Conservation (phyloP, 352 stramenopile species). For the Thraustochytrium sp. region DNA sequence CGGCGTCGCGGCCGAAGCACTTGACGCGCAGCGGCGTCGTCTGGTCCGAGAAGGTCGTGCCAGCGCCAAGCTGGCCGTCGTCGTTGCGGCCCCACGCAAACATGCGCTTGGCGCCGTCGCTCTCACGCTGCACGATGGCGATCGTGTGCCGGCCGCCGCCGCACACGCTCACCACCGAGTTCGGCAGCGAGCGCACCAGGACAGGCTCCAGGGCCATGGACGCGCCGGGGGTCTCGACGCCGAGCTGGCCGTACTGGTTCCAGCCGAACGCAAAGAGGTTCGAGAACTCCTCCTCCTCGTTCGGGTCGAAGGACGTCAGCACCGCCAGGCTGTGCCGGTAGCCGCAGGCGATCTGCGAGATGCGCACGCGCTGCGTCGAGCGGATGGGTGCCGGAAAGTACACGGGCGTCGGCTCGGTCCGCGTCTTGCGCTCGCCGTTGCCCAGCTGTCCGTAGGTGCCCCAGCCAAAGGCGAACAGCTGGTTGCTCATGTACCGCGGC, state of each 20-base stretch:
- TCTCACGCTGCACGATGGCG: conserved; percentile 42
- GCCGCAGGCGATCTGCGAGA: conserved; percentile 53
- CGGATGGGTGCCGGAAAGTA: conserved; percentile 34
- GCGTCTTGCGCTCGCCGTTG: conserved; percentile 10
- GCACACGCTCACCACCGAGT: conserved; percentile 31
- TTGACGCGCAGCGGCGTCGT: conserved; percentile 26
- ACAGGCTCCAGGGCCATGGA: conserved; percentile 45
- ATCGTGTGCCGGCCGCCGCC: conserved; percentile 55
- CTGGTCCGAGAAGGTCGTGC: conserved; percentile 45
- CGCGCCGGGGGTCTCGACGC: conserved; percentile 1
- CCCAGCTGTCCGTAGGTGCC: conserved; percentile 67
- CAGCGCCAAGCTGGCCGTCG: conserved; percentile 54
- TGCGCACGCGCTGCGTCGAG: conserved; percentile 46
- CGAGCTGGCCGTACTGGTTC: conserved; percentile 56
- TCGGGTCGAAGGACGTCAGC: conserved; percentile 9
- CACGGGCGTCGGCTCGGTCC: conserved; percentile 46
- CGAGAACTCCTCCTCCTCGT: conserved; percentile 18
- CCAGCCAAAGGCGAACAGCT: conserved; percentile 62
- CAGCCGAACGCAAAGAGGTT: conserved; percentile 55
- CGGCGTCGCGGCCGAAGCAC: conserved; percentile 13
- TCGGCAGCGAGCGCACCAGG: not conserved
- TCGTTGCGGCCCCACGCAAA: conserved; percentile 53
- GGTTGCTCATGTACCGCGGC: not conserved
- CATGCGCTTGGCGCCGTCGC: conserved; percentile 47
- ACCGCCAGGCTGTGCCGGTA: conserved; percentile 55